Evolutionary conservation across 1,284 basidiomycete genomes (phyloP).

Genomic region (Mixia osmundae): DNA sequence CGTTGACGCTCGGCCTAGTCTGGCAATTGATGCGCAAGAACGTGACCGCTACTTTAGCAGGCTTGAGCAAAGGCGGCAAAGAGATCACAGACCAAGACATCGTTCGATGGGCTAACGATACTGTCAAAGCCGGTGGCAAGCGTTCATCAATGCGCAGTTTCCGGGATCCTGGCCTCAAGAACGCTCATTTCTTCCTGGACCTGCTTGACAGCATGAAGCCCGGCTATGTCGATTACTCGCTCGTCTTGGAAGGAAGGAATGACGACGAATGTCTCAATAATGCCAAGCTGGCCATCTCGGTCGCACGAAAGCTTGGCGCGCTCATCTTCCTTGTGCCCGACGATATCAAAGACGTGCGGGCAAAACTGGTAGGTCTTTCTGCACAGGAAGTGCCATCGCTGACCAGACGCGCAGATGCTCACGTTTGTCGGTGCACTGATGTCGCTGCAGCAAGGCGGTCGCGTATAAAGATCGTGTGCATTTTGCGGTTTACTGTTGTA

Average conservation of each 20-base stretch:
- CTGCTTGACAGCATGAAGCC: conserved; percentile 73
- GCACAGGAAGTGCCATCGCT: too few species aligned
- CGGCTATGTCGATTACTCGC: conserved; percentile 76
- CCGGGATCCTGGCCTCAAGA: conserved; percentile 77
- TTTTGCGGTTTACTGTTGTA: too few species aligned
- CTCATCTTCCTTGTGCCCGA: conserved; percentile 95
- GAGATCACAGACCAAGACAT: conserved; percentile 80
- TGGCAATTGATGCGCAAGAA: conserved; percentile 91
- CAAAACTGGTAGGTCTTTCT: conserved; percentile 19
- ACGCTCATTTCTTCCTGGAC: conserved; percentile 81
- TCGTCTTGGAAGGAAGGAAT: conserved; percentile 43
- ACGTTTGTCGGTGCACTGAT: too few species aligned
- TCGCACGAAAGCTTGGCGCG: conserved; percentile 86
- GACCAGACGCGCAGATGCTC: too few species aligned
- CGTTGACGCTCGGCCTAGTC: conserved; percentile 79
- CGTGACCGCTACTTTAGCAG: conserved; percentile 72
- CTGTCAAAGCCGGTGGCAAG: conserved; percentile 50
- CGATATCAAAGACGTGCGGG: conserved; percentile 27
- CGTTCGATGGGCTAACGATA: conserved; percentile 84
- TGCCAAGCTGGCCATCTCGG: conserved; percentile 89
- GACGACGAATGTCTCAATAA: conserved; percentile 85
- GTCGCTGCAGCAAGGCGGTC: too few species aligned
- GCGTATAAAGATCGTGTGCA: too few species aligned
- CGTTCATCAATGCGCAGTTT: conserved; percentile 55
- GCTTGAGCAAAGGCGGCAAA: conserved; percentile 47